phyloP scores from a whole-genome alignment of 257 asterid genomes.

The Penstemon davidsonii region DNA sequence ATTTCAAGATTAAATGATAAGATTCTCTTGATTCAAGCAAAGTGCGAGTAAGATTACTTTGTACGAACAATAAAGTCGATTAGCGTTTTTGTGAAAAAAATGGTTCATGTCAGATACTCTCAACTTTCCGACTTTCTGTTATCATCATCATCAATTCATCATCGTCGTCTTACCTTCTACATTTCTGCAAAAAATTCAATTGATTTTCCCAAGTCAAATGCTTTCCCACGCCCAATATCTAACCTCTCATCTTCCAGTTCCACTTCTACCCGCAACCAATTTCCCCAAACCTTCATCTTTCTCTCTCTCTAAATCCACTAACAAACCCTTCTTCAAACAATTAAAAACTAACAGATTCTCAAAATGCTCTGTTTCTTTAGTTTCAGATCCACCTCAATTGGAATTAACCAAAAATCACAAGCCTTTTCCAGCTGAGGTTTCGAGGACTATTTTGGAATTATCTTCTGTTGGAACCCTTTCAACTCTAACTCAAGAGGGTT shows the following conservation, averaged over 20 bases:
- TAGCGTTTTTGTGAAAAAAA: no score
- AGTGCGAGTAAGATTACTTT: no score
- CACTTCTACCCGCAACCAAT: conserved; percentile 41
- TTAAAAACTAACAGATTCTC: conserved; percentile 29
- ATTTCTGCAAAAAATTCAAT: conserved; percentile 1
- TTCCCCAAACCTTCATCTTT: conserved; percentile 28
- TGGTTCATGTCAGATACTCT: no score
- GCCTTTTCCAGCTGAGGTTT: conserved; percentile 82
- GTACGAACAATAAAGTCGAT: no score
- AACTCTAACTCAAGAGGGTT: conserved; percentile 56
- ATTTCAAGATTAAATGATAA: no score
- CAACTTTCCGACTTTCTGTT: no score
- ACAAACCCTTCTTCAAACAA: conserved; percentile 26
- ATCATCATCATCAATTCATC: background rate
- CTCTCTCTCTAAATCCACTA: conserved; percentile 27
- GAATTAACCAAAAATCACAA: conserved; percentile 39
- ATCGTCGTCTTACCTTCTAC: background rate
- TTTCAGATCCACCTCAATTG: conserved; percentile 53
- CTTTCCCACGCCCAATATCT: conserved; percentile 51
- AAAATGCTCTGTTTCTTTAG: conserved; percentile 65
- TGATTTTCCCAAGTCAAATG: conserved; percentile 37
- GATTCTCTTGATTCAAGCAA: no score
- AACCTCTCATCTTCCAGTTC: conserved; percentile 38
- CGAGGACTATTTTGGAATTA: conserved; percentile 74
- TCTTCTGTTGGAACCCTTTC: conserved; percentile 82